Conservation (phyloP, 805 yeast species). For the Nakazawaea anatomiae region DNA sequence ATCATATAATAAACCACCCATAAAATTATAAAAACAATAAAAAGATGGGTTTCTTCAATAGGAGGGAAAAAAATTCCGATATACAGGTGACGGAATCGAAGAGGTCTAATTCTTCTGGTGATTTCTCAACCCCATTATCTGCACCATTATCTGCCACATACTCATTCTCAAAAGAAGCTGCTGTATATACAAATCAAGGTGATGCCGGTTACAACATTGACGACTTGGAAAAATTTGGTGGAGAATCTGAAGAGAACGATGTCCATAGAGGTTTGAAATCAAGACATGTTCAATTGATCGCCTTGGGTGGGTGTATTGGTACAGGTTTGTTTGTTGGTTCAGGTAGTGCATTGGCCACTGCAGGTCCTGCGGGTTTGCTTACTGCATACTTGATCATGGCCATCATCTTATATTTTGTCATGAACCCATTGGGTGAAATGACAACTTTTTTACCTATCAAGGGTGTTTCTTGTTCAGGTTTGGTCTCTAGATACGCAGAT, state of each 20-base stretch:
- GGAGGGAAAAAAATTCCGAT: neutral
- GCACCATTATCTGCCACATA: slow-evolving; percentile 4
- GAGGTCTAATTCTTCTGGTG: neutral
- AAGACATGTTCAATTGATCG: slow-evolving; percentile 57
- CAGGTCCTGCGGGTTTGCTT: slow-evolving; percentile 39
- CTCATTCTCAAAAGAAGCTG: slow-evolving; percentile 9
- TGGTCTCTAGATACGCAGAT: slow-evolving; percentile 56
- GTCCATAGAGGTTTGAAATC: slow-evolving; percentile 37
- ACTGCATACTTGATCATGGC: slow-evolving; percentile 60
- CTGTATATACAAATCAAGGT: slow-evolving; percentile 9
- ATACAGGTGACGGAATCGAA: neutral
- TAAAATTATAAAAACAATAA: too few relatives aligned
- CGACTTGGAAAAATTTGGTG: slow-evolving; percentile 6
- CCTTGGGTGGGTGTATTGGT: slow-evolving; percentile 70
- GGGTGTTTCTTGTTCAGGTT: slow-evolving; percentile 58
- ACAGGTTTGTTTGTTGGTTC: slow-evolving; percentile 52
- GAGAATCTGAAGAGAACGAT: slow-evolving; percentile 6
- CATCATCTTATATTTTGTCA: slow-evolving; percentile 56
- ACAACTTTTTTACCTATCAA: slow-evolving; percentile 56
- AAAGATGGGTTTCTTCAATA: slow-evolving; percentile 1
- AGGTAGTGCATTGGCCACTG: slow-evolving; percentile 31
- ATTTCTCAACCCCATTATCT: neutral
- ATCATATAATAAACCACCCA: neutral
- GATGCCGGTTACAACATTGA: slow-evolving; percentile 1
- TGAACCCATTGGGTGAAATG: slow-evolving; percentile 63